A percentile compares a stretch with the other conserved stretches of the same genome.
These are phyloP conservation scores for Mortierella hygrophila DNA, from an alignment of 192 early-diverging fungal genomes.

Conservation along the genomic window DNA sequence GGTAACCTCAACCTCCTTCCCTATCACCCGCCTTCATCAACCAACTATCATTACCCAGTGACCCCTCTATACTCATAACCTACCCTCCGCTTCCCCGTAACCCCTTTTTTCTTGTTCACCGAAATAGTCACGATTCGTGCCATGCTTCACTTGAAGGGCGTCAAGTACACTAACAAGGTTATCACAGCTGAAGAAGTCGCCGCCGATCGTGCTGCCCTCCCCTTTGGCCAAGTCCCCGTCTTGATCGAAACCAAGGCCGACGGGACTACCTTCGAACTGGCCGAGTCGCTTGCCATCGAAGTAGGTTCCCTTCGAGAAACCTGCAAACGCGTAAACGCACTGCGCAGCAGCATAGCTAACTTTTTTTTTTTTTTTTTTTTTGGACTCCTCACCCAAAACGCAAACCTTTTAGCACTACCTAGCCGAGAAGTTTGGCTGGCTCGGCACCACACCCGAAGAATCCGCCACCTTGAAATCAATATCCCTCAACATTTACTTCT, in stretches of 20 bases:
- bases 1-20: conserved; percentile 10
- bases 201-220: conserved; percentile 11
- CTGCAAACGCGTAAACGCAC: background rate
- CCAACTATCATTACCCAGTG: background rate
- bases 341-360: background rate
- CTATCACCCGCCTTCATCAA: background rate
- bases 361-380: background rate
- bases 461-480: conserved; percentile 29
- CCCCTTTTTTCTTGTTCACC: too few relatives aligned
- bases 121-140: conserved; percentile 10
- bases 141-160: conserved; percentile 33
- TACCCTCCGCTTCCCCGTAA: background rate
- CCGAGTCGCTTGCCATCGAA: conserved; percentile 42
- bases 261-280: conserved; percentile 37
- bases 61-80: background rate
- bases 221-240: conserved; percentile 48
- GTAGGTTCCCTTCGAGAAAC: background rate
- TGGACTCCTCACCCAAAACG: too few relatives aligned
- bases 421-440: conserved; percentile 41
- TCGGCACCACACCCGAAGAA: conserved; percentile 34
- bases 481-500: conserved; percentile 34
- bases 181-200: conserved; percentile 22
- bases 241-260: conserved; percentile 25
- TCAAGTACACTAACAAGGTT: conserved; percentile 38
- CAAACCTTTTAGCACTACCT: conserved; percentile 32